A percentile compares a stretch with the other conserved stretches of the same genome.
Conservation (phyloP, 2,329 filamentous ascomycete species). For the Trichoderma sp. region DNA sequence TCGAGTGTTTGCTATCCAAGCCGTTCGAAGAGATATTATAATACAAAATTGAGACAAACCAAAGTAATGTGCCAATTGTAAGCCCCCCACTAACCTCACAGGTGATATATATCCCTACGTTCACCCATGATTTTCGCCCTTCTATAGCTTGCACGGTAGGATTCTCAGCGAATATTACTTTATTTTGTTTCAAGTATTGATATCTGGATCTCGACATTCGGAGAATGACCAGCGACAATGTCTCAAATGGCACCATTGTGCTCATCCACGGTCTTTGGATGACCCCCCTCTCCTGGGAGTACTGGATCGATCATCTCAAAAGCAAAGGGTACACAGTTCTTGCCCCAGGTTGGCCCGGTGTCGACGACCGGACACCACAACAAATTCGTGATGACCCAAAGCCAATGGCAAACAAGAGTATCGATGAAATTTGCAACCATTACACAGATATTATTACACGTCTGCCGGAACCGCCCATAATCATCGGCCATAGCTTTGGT, state of each 20-base stretch:
- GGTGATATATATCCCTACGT: background rate
- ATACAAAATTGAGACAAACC: background rate
- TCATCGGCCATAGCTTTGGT: background rate
- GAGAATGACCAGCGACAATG: background rate
- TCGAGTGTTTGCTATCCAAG: background rate
- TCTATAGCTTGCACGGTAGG: background rate
- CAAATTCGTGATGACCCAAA: background rate
- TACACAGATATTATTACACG: background rate
- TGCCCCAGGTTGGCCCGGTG: background rate
- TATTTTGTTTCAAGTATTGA: background rate
- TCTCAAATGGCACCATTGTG: background rate
- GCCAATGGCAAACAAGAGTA: conserved; percentile 1
- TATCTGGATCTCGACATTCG: background rate
- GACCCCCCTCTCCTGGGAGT: background rate
- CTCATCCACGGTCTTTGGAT: background rate
- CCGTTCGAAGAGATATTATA: background rate
- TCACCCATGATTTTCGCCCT: background rate
- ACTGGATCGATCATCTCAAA: background rate
- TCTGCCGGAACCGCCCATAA: background rate
- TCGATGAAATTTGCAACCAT: background rate
- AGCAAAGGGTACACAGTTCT: background rate
- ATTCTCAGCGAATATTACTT: background rate
- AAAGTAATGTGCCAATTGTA: background rate
- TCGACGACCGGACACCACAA: background rate
- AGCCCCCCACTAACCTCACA: background rate